Base-by-base conservation (phyloP, 441 rosid genomes). In the Arabidopsis lyrata region DNA sequence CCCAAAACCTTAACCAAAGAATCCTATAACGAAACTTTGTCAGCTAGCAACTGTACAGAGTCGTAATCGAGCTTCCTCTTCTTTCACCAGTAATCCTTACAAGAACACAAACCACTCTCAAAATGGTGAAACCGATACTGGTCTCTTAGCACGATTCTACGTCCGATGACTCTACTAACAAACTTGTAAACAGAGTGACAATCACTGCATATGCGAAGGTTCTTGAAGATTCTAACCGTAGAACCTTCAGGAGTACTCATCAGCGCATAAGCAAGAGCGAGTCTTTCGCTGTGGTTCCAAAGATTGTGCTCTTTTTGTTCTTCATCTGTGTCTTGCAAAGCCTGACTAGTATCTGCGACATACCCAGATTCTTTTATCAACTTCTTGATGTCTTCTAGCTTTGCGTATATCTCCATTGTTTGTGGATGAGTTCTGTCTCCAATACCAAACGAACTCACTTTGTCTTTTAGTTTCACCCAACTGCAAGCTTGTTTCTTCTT, bases 401-500 rank as follows among this genome's bases (percentile, higher is more conserved):
- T 92, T 6, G 77, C 65, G 47, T 88, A 75, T 69, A 92, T 92
- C 79, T 79, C 81, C 60, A 55, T 38, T 5, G 81, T 73, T 68
- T 85, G 84, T n/a, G 86, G 83, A 76, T 90, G 95, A 45, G 87
- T 81, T 42, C 66, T 80, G 70, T 92, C 95, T 41, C 93, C 96
- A 71, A 86, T 87, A 63, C 96, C 95, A 59, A 92, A 90, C 31
- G 82, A 84, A 75, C 76, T 80, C 63, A 83, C 81, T 68, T 66
- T 74, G 69, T 88, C 80, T 77, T 86, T 89, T 74, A 80, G 77
- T 85, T 93, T 93, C 39, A 93, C 97, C 97, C 97, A 93, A 68
- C 97, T 94, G 86, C 91, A 86, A 3, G 96, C 98, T 14, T 91
- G 96, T 79, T 87, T 81, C 87, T 92, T 94, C 81, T 78, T 87